phyloP scores from a whole-genome alignment of 495 filamentous ascomycete genomes.

The Penicillium desertorum region DNA sequence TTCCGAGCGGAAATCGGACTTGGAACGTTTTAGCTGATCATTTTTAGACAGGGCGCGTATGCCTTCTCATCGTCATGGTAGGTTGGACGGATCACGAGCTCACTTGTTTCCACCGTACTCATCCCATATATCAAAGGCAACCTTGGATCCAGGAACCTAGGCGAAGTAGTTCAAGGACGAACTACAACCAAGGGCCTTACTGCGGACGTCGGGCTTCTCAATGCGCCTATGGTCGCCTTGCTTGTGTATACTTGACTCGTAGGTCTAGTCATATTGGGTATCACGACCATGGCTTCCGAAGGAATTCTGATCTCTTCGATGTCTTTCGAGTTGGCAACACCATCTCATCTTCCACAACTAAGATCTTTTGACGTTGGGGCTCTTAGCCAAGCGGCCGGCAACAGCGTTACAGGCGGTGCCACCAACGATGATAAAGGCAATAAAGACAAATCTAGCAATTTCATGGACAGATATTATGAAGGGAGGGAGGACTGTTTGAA shows the following conservation, averaged over 20 bases:
- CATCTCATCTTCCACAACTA: constrained; percentile 53
- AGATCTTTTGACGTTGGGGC: constrained; percentile 46
- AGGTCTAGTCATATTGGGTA: constrained; percentile 58
- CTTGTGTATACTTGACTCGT: constrained; percentile 63
- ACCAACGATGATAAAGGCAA: constrained; percentile 45
- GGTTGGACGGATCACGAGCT: constrained; percentile 55
- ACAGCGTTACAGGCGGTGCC: constrained; percentile 59
- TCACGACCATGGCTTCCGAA: constrained; percentile 39
- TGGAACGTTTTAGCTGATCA: constrained; percentile 51
- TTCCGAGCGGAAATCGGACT: constrained; percentile 57
- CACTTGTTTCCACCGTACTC: constrained; percentile 56
- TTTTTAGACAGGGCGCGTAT: constrained; percentile 36
- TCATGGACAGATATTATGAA: neutral
- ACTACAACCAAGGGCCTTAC: constrained; percentile 54
- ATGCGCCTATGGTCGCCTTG: constrained; percentile 59
- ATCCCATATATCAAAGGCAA: constrained; percentile 60
- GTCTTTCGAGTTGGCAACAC: constrained; percentile 37
- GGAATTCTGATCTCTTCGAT: constrained; percentile 49
- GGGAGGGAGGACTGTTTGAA: neutral
- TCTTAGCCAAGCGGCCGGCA: constrained; percentile 60
- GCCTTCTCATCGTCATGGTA: constrained; percentile 54
- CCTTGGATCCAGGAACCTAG: constrained; percentile 52
- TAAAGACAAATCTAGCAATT: constrained; percentile 32
- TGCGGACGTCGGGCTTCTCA: constrained; percentile 60
- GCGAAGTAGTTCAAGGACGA: constrained; percentile 56